A percentile compares a stretch with the other conserved stretches of the same genome.
phyloP scores from a whole-genome alignment of 495 filamentous ascomycete genomes.

The Penicillium cinerascens region DNA sequence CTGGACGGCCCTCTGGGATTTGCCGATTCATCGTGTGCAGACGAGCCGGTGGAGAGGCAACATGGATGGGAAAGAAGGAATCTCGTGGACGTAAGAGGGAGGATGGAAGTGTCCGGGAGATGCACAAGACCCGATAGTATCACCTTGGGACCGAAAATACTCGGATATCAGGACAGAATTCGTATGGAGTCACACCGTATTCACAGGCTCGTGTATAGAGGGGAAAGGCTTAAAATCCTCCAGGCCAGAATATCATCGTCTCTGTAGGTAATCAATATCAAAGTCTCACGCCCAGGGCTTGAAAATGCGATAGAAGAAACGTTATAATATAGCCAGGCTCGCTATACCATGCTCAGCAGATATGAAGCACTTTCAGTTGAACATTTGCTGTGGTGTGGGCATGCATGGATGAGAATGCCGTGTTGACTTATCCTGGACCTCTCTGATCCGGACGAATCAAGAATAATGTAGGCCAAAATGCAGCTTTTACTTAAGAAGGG shows the following conservation, averaged over 20 bases:
- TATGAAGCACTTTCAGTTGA: not conserved
- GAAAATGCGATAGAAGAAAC: not conserved
- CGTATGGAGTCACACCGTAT: not conserved
- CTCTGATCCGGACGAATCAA: not conserved
- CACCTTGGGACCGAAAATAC: no score
- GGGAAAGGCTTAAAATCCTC: not conserved
- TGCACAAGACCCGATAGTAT: not conserved
- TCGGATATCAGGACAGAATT: not conserved
- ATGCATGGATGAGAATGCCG: not conserved
- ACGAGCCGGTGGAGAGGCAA: not conserved
- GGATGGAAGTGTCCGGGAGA: not conserved
- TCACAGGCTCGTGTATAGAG: not conserved
- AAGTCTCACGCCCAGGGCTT: not conserved
- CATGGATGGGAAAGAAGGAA: not conserved
- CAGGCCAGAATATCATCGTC: not conserved
- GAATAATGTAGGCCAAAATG: not conserved
- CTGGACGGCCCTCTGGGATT: not conserved
- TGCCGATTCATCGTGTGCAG: not conserved
- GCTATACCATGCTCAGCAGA: not conserved
- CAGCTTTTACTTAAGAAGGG: not conserved
- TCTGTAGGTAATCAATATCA: not conserved
- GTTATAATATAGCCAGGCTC: not conserved
- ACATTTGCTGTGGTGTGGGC: not conserved
- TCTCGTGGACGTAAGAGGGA: not conserved
- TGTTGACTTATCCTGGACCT: not conserved